Evolutionary conservation across 2,329 filamentous ascomycete genomes (phyloP).

Genomic region (Diaporthe sp.): DNA sequence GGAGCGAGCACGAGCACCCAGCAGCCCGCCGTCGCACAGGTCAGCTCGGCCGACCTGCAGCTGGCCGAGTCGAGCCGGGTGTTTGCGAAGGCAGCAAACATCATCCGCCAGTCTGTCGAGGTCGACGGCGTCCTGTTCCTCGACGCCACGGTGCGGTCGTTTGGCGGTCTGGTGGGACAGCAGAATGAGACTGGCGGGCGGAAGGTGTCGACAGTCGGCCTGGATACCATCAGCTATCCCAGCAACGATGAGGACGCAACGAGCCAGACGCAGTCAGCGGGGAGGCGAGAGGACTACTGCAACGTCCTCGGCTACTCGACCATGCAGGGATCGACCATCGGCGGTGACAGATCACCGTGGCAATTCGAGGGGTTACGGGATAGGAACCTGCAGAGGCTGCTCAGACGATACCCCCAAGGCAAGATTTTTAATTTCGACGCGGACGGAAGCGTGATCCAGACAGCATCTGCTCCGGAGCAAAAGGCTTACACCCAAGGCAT

Average conservation of each 20-base stretch:
- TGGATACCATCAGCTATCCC: constrained; percentile 36
- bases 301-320: constrained; percentile 57
- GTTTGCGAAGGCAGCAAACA: constrained; percentile 52
- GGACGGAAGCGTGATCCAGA: constrained; percentile 47
- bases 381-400: constrained; percentile 55
- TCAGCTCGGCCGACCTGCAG: constrained; percentile 39
- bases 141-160: constrained; percentile 50
- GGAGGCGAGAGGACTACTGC: constrained; percentile 44
- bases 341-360: constrained; percentile 44
- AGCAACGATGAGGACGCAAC: constrained; percentile 38
- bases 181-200: constrained; percentile 25
- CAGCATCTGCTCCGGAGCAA: constrained; percentile 45
- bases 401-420: constrained; percentile 60
- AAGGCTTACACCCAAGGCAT: background rate
- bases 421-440: constrained; percentile 60
- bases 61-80: constrained; percentile 37
- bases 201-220: constrained; percentile 28
- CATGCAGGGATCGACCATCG: constrained; percentile 50
- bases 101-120: constrained; percentile 59
- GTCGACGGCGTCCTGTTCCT: constrained; percentile 56
- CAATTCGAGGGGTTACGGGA: constrained; percentile 51
- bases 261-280: constrained; percentile 33
- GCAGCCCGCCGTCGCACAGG: constrained; percentile 36
- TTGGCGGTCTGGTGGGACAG: constrained; percentile 47
- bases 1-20: constrained; percentile 25